A percentile compares a stretch with the other conserved stretches of the same genome.
Conservation (phyloP, 345 rosid species). For the Gossypium anomalum region DNA sequence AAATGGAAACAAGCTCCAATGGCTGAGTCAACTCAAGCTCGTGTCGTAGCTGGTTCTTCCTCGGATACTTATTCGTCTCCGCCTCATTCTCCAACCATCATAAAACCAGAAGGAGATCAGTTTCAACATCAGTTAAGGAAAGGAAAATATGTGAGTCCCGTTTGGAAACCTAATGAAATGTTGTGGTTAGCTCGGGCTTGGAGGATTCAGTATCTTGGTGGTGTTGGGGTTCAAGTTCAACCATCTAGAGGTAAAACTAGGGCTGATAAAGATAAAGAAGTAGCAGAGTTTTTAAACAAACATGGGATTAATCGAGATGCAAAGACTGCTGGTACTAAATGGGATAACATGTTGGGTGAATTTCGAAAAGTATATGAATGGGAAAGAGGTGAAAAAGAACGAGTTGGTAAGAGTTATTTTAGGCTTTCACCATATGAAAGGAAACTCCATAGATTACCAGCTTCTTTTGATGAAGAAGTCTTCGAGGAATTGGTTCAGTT, state of each 20-base stretch:
- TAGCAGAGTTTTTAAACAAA: conserved; percentile 73
- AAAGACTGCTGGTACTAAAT: conserved; percentile 93
- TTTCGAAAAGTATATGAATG: conserved; percentile 91
- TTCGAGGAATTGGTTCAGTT: conserved; percentile 87
- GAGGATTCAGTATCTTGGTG: conserved; percentile 75
- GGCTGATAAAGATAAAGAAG: conserved; percentile 91
- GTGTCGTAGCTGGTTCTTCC: conserved; percentile 52
- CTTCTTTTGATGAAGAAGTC: conserved; percentile 95
- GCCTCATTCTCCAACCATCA: conserved; percentile 50
- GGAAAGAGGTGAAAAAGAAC: conserved; percentile 80
- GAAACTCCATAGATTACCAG: conserved; percentile 77
- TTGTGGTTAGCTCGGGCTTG: conserved; percentile 93
- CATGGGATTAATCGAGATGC: conserved; percentile 85
- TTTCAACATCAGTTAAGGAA: conserved; percentile 68
- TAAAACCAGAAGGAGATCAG: conserved; percentile 33
- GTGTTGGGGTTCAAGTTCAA: conserved; percentile 14
- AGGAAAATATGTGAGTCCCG: conserved; percentile 95
- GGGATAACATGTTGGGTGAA: conserved; percentile 99
- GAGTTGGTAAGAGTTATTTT: conserved; percentile 83
- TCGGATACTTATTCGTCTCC: conserved; percentile 87
- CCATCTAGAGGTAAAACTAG: conserved; percentile 73
- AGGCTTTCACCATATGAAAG: conserved; percentile 93
- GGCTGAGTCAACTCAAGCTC: conserved; percentile 20
- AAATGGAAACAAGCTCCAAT: conserved; percentile 67
- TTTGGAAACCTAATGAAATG: conserved; percentile 99